These are phyloP conservation scores for Pythium apleroticum DNA, from an alignment of 352 stramenopile species.

Conservation along the genomic window DNA sequence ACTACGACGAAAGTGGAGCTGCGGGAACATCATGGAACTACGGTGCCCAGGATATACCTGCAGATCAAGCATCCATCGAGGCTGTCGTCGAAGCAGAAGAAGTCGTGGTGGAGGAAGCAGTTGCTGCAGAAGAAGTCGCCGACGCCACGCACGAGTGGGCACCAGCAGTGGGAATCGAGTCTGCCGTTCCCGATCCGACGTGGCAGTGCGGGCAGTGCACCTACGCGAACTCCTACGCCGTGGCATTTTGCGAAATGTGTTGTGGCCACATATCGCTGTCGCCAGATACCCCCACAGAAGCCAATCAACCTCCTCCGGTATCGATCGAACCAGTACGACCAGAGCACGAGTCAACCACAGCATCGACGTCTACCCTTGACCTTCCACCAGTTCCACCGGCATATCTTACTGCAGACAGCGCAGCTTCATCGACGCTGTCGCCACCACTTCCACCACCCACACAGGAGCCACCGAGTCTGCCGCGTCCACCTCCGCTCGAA, in stretches of 20 bases:
- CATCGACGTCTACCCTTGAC: background rate
- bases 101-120: conserved; percentile 36
- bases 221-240: conserved; percentile 50
- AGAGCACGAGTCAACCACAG: background rate
- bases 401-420: background rate
- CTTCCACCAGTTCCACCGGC: background rate
- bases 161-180: background rate
- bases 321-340: too few relatives aligned
- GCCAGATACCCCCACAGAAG: conserved; percentile 8
- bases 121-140: conserved; percentile 9
- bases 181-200: background rate
- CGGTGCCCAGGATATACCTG: background rate
- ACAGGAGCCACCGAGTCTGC: background rate
- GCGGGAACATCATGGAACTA: background rate
- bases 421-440: conserved; percentile 9
- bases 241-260: conserved; percentile 68
- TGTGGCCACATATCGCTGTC: conserved; percentile 53
- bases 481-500: background rate
- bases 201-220: conserved; percentile 64
- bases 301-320: too few relatives aligned
- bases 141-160: background rate
- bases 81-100: conserved; percentile 45
- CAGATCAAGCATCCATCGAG: background rate
- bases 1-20: background rate
- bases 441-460: conserved; percentile 8